These are phyloP conservation scores for Exserohilum turcica DNA, from an alignment of 2,329 filamentous ascomycete genomes.

Conservation along the genomic window DNA sequence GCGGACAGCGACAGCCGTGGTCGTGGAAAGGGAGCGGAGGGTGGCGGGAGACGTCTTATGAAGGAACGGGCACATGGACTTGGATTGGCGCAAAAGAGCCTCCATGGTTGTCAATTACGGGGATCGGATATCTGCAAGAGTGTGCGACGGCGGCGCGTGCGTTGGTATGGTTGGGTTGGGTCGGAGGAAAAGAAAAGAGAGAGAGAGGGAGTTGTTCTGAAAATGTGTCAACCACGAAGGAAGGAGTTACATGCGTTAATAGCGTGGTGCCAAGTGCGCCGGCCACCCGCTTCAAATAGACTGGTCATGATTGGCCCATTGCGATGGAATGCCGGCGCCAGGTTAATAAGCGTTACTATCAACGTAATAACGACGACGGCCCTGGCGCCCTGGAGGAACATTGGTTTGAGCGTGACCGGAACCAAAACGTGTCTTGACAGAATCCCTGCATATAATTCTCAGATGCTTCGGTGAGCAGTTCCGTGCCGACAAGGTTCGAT, in stretches of 20 bases:
- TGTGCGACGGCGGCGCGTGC: background rate
- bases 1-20: conserved; percentile 67
- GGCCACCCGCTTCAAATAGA: conserved; percentile 34
- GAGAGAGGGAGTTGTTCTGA: conserved; percentile 8
- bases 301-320: conserved; percentile 29
- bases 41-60: conserved; percentile 92
- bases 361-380: conserved; percentile 19
- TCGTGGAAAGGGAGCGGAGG: conserved; percentile 83
- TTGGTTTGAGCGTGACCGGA: conserved; percentile 16
- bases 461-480: background rate
- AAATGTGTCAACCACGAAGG: conserved; percentile 19
- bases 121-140: background rate
- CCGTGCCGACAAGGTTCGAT: background rate
- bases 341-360: conserved; percentile 20
- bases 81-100: conserved; percentile 90
- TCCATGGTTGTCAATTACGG: conserved; percentile 68
- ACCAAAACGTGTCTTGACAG: background rate
- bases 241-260: conserved; percentile 14
- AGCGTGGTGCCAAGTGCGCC: conserved; percentile 30
- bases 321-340: conserved; percentile 20
- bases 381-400: conserved; percentile 9
- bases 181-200: background rate
- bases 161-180: background rate
- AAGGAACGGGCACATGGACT: conserved; percentile 96
- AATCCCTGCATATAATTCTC: background rate